These are phyloP conservation scores for Astraeus odoratus DNA, from an alignment of 768 basidiomycete genomes.

Conservation along the genomic window DNA sequence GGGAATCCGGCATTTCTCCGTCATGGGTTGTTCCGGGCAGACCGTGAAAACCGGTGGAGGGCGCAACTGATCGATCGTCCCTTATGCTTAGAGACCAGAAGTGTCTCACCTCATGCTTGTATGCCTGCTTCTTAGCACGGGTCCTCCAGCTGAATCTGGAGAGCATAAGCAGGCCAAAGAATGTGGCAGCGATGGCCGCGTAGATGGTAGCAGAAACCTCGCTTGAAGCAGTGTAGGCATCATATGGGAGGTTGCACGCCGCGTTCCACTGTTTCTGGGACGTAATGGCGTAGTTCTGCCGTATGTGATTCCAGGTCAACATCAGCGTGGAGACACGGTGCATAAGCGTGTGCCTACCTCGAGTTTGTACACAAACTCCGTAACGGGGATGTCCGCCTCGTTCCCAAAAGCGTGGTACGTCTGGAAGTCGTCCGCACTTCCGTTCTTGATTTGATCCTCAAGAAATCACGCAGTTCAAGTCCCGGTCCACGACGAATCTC, in stretches of 20 bases:
- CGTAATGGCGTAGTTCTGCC: conserved; percentile 39
- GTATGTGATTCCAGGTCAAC: neutral
- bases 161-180: too few relatives aligned
- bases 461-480: conserved; percentile 65
- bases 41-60: too few relatives aligned
- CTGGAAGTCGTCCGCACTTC: conserved; percentile 49
- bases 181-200: too few relatives aligned
- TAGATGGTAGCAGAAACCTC: too few relatives aligned
- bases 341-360: conserved; percentile 56
- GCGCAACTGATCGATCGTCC: too few relatives aligned
- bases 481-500: conserved; percentile 66
- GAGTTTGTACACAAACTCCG: conserved; percentile 71
- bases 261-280: conserved; percentile 40
- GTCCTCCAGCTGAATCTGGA: too few relatives aligned
- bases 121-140: too few relatives aligned
- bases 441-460: conserved; percentile 75
- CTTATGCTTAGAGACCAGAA: too few relatives aligned
- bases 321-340: neutral
- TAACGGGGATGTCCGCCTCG: conserved; percentile 64
- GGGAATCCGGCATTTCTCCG: too few relatives aligned
- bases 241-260: conserved; percentile 28
- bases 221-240: conserved; percentile 26
- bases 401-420: conserved; percentile 64
- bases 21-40: too few relatives aligned
- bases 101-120: too few relatives aligned